Evolutionary conservation across 495 filamentous ascomycete genomes (phyloP).

Genomic region (Penicillium goetzii): DNA sequence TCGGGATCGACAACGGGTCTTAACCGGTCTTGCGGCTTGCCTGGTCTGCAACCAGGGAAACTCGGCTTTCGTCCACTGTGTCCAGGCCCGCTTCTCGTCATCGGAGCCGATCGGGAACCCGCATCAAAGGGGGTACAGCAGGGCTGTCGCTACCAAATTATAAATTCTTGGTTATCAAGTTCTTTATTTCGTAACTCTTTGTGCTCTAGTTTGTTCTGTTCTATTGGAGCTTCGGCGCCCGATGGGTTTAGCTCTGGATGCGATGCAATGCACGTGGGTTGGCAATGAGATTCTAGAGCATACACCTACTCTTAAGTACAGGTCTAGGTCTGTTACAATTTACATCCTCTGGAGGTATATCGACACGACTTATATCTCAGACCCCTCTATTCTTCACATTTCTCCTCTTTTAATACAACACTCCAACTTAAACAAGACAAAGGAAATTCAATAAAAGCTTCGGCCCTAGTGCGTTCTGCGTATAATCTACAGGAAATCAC

Average conservation of each 20-base stretch:
- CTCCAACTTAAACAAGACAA: conserved; percentile 25
- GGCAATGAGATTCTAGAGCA: not conserved
- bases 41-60: conserved; percentile 2
- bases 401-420: conserved; percentile 2
- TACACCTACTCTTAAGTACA: no score
- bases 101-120: conserved; percentile 14
- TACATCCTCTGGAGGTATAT: no score
- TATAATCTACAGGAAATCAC: conserved; percentile 44
- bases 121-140: not conserved
- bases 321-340: not conserved
- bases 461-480: conserved; percentile 36
- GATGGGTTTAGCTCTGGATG: not conserved
- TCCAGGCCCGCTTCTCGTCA: conserved; percentile 12
- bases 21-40: not conserved
- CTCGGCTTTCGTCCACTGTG: not conserved
- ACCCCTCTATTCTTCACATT: conserved; percentile 4
- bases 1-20: conserved; percentile 11
- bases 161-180: not conserved
- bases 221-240: not conserved
- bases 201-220: not conserved
- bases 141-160: not conserved
- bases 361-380: not conserved
- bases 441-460: conserved; percentile 31
- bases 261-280: not conserved
- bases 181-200: not conserved